Base-by-base conservation (phyloP, 768 basidiomycete genomes). In the Kondoa malvinella region DNA sequence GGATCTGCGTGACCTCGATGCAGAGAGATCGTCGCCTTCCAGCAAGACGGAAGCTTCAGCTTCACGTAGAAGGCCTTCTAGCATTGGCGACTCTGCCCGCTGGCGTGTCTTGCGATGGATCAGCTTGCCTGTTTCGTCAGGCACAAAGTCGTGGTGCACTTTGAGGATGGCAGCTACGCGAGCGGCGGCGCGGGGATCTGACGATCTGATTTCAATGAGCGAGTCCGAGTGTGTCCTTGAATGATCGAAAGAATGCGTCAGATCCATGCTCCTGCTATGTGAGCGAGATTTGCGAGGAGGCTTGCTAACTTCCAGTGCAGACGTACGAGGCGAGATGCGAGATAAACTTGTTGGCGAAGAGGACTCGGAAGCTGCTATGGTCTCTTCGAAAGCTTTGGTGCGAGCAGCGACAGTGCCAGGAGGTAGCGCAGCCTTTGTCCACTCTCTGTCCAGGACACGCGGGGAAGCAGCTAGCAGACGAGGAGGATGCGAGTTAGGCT, bases 61-160 rank as follows among this genome's bases (percentile, higher is more conserved):
- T 34, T 63, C 26, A 3, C 30, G 16, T 21, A 63, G 30, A 15
- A 63, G 61, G 8, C 30, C 27, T 8, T 27, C 16, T 33, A 63
- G 30, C 30, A 14, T 14, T 60, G n/a, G 58, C 26, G 15, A 17
- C 31, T 63, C 61, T 29, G 27, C 27, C 12, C 30, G 29, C 14
- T 63, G 12, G 32, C 17, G 27, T 34, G 40, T 8, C 40, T 50
- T 50, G 40, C 40, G 8, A 50, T 33, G 27, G 61, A 2, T 33
- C n/a, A n/a, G n/a, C n/a, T n/a, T n/a, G n/a, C 3, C 30, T 27
- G 27, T 17, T 32, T 30, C 61, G 4, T 63, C 29, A 17, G 61
- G 29, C 61, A 63, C 61, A 32, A 63, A 63, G 32, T 63, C 61
- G 61, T 63, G 61, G 33, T 63, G 61, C 8, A 63, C 61, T 33